Percentiles rank a stretch among this genome's conserved stretches.
phyloP scores from a whole-genome alignment of 108 stramenopile species.

The Skeletonema menzelii region DNA sequence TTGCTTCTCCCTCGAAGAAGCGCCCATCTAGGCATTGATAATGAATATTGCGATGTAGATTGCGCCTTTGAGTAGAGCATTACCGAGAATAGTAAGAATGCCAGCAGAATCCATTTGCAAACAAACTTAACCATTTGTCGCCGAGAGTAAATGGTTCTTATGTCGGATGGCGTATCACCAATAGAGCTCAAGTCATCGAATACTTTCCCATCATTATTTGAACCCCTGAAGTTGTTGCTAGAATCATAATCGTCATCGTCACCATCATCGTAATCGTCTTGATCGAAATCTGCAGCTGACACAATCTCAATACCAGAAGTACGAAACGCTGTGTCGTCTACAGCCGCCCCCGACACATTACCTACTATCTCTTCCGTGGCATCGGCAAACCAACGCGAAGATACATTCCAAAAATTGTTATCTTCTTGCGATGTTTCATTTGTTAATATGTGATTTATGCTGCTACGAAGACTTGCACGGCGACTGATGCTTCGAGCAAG shows the following conservation, averaged over 20 bases:
- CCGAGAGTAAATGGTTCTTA: not conserved
- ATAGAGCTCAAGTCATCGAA: not conserved
- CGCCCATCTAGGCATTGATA: not conserved
- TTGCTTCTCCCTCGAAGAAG: not conserved
- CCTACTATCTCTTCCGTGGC: conserved; percentile 1
- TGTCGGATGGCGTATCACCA: not conserved
- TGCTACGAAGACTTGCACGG: not conserved
- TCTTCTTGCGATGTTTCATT: not conserved
- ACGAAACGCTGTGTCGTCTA: not conserved
- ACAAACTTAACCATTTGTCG: not conserved
- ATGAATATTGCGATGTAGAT: not conserved
- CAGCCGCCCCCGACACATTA: not conserved
- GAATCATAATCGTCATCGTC: not conserved
- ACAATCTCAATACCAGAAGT: not conserved
- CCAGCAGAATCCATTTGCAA: not conserved
- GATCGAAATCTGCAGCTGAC: not conserved
- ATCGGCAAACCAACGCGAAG: conserved; percentile 8
- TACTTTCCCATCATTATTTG: not conserved
- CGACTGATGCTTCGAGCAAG: not conserved
- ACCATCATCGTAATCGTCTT: not conserved
- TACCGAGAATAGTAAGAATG: not conserved
- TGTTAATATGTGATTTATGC: not conserved
- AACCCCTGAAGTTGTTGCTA: not conserved
- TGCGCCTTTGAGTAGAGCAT: not conserved
- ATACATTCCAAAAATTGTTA: conserved; percentile 8